A percentile compares a stretch with the other conserved stretches of the same genome.
These are phyloP conservation scores for Suhomyces yuchorum DNA, from an alignment of 1,139 yeast genomes.

Conservation along the genomic window DNA sequence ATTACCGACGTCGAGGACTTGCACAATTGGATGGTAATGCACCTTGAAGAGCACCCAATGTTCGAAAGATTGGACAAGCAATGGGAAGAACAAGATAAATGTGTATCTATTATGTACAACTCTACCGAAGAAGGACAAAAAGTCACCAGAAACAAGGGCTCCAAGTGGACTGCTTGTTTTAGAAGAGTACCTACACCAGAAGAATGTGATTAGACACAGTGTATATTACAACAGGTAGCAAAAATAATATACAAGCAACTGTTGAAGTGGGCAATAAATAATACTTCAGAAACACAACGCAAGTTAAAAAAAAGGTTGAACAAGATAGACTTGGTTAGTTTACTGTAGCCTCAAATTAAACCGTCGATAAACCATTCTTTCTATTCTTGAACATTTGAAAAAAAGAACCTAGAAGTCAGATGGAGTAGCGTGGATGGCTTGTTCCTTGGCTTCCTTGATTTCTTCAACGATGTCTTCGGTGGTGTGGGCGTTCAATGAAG, in stretches of 20 bases:
- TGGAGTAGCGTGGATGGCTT: conserved; percentile 6
- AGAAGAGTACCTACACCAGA: conserved; percentile 67
- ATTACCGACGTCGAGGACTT: conserved; percentile 94
- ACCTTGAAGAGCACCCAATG: conserved; percentile 85
- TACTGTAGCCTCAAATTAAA: conserved; percentile 1
- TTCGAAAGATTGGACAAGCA: conserved; percentile 77
- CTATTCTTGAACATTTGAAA: conserved; percentile 10
- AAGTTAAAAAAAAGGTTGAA: conserved; percentile 12
- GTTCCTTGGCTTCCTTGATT: conserved; percentile 13
- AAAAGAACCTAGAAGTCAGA: conserved; percentile 10
- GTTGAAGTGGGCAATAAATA: conserved; percentile 14
- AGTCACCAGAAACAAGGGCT: conserved; percentile 86
- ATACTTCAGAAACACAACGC: conserved; percentile 12
- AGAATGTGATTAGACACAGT: conserved; percentile 27
- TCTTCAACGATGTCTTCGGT: conserved; percentile 19
- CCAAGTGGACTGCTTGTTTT: conserved; percentile 87
- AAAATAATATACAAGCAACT: conserved; percentile 12
- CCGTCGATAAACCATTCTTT: conserved; percentile 7
- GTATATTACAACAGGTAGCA: conserved; percentile 13
- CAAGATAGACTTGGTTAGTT: conserved; percentile 11
- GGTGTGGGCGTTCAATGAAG: conserved; percentile 21
- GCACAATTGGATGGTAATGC: conserved; percentile 95
- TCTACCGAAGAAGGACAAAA: conserved; percentile 98
- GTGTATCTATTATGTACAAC: conserved; percentile 84
- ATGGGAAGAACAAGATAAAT: conserved; percentile 78